Percentiles rank a stretch among this genome's conserved stretches.
Evolutionary conservation across 1,284 basidiomycete genomes (phyloP).

Genomic region (Malassezia globosa): DNA sequence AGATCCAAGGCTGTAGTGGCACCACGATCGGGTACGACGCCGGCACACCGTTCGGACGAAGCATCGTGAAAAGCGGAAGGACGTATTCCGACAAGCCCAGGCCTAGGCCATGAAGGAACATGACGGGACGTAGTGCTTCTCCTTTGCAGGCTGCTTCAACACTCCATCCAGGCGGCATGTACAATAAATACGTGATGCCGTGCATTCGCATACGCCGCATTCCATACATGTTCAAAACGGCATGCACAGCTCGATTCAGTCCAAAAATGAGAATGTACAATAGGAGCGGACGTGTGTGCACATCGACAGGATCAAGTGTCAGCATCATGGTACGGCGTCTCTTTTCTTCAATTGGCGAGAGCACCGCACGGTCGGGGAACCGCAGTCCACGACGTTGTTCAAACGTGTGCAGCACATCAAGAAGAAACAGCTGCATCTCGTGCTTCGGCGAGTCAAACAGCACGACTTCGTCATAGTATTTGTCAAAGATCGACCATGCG

Average conservation of each 20-base stretch:
- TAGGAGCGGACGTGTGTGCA: constrained; percentile 21
- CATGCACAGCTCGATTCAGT: constrained; percentile 8
- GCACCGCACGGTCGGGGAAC: constrained; percentile 21
- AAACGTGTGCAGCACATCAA: constrained; percentile 22
- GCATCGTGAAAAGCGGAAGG: constrained; percentile 20
- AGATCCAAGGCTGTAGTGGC: constrained; percentile 37
- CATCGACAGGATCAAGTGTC: constrained; percentile 41
- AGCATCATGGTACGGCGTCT: constrained; percentile 33
- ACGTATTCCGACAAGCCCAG: constrained; percentile 33
- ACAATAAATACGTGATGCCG: constrained; percentile 32
- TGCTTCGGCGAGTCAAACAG: constrained; percentile 22
- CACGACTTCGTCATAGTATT: constrained; percentile 23
- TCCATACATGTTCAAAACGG: constrained; percentile 12
- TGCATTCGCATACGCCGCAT: constrained; percentile 21
- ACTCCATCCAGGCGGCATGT: constrained; percentile 18
- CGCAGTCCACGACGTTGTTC: constrained; percentile 36
- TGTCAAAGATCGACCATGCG: constrained; percentile 36
- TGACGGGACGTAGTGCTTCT: constrained; percentile 19
- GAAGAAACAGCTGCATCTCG: constrained; percentile 25
- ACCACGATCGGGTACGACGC: constrained; percentile 32
- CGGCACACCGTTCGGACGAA: constrained; percentile 14
- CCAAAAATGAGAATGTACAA: constrained; percentile 20
- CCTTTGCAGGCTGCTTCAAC: constrained; percentile 10
- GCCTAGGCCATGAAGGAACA: constrained; percentile 39
- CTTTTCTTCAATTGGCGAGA: neutral